Conservation (phyloP, 768 basidiomycete genomes). For the Tulasnella sp. region DNA sequence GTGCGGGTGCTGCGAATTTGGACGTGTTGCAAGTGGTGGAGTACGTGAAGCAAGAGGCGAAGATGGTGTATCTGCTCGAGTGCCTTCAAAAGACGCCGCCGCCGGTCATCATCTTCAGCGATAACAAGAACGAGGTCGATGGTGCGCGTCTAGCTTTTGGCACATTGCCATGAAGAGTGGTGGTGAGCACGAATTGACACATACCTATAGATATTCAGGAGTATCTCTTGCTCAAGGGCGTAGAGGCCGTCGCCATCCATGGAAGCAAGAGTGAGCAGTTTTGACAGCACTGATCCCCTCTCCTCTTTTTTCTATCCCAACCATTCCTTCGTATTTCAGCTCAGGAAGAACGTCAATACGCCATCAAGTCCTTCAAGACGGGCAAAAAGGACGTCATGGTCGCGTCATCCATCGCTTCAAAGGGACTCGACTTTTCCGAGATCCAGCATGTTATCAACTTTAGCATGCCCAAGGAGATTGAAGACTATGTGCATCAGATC, state of each 20-base stretch:
- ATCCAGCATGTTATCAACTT: constrained; percentile 99
- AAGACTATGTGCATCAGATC: constrained; percentile 99
- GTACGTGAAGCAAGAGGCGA: constrained; percentile 98
- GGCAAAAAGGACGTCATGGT: constrained; percentile 99
- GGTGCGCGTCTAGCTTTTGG: constrained; percentile 40
- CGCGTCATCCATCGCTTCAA: constrained; percentile 93
- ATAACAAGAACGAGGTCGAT: constrained; percentile 99
- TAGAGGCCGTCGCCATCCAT: constrained; percentile 97
- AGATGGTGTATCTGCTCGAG: constrained; percentile 98
- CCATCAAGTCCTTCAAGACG: constrained; percentile 94
- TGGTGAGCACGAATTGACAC: constrained; percentile 6
- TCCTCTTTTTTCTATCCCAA: too few relatives aligned
- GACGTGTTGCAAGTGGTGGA: constrained; percentile 88
- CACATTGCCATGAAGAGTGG: too few relatives aligned
- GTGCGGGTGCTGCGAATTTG: constrained; percentile 94
- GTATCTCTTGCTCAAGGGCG: constrained; percentile 89
- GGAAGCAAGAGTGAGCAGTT: constrained; percentile 86
- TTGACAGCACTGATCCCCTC: too few relatives aligned
- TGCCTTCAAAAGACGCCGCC: constrained; percentile 97
- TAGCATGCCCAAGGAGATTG: constrained; percentile 99
- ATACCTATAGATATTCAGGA: constrained; percentile 82
- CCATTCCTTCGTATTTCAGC: constrained; percentile 41
- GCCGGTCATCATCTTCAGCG: constrained; percentile 94
- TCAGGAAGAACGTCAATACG: constrained; percentile 98
- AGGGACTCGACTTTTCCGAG: constrained; percentile 97